Base-by-base conservation (phyloP, 2,329 filamentous ascomycete genomes). In the Tolypocladium ophioglossoides region DNA sequence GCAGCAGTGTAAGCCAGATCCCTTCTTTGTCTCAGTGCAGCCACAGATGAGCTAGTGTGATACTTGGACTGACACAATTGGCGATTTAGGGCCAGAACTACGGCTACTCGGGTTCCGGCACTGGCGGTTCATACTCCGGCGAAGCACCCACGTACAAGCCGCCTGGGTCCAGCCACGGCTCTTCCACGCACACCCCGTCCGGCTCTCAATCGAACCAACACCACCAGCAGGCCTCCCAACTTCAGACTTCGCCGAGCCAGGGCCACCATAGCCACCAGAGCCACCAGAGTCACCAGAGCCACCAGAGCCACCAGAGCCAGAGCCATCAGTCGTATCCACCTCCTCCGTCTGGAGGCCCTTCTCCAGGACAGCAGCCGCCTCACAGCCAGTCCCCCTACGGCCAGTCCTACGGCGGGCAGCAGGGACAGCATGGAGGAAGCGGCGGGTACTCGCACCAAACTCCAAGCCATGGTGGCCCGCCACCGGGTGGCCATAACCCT, bases 91-190 rank as follows among this genome's bases (percentile, higher is more conserved):
- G 72, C 56, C 76, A 82, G 58, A 80, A 78, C 63, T 89, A 80
- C 64, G 85, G 83, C 35, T 86, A 86, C 66, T 82, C 80, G 24
- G 79, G 79, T 61, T 67, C 74, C 4, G 77, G 76, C 46, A 72
- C 78, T 46, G 66, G 76, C 57, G 78, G 79, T 47, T 74, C 75
- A 39, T 89, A 87, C 66, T 77, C 73, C 56, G 85, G 83, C 54
- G 74, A 79, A 54, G 81, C 84, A 40, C 85, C 85, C 14, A 72
- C 69, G 6, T 72, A 73, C 56, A 65, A 72, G 20, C 69, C 71
- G 11, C 63, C 68, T 12, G 64, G 67, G 18, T 63, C 61, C 32
- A 54, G 62, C 40, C 61, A 64, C 34, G 60, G 58, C 27, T 61
- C 66, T 38, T 65, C 66, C 46, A 57, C 58, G 30, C 57, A 56